Evolutionary conservation across 768 basidiomycete species (phyloP), one percentile per base, ranked within the genome.

Genomic region (Thelephora ganbajun): DNA sequence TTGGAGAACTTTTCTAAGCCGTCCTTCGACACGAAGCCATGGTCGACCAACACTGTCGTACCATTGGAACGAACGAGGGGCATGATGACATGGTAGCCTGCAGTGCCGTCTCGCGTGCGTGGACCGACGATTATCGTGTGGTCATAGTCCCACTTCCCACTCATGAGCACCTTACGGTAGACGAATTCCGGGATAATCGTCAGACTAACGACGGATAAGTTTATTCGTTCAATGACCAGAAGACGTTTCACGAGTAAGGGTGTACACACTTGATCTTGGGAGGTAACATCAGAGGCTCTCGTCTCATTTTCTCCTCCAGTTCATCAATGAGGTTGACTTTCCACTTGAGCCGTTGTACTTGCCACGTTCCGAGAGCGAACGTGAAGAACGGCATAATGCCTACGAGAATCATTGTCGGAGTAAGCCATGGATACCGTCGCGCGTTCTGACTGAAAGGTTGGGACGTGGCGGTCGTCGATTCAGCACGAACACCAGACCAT

Each of bases 301-400:
- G 70, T 52, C 83, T 73, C 33, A 98, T 66, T 64, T 96, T 94
- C 63, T 87, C 80, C 60, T 96, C 85, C 33, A 98, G 71, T 57
- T 97, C 88, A 54, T 96, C 88, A 52, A 98, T 97, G 45, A 99
- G 71, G 46, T 78, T 76, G 41, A 94, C 69, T 65, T 99, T 99
- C 96, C 96, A 99, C 61, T 87, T 77, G 26, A 98, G 73, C 43
- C 96, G 78, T 56, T 88, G 76, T 30, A 99, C 68, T 65, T 99
- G 96, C 94, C 94, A 98, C 16, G 79, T 76, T 14, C 96, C 94
- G 51, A 99, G 69, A 13, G 73, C 83, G 54, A 92, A 90, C 0
- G 91, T 90, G 59, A 96, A 80, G 51, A 97, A 67, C 1, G 96
- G 96, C 48, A 96, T 85, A 54, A 85, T 74, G 30, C 88, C 87